Evolutionary conservation across 1,139 yeast genomes (phyloP), one percentile per base, ranked within the genome.

Genomic region (Yamadazyma mexicana): DNA sequence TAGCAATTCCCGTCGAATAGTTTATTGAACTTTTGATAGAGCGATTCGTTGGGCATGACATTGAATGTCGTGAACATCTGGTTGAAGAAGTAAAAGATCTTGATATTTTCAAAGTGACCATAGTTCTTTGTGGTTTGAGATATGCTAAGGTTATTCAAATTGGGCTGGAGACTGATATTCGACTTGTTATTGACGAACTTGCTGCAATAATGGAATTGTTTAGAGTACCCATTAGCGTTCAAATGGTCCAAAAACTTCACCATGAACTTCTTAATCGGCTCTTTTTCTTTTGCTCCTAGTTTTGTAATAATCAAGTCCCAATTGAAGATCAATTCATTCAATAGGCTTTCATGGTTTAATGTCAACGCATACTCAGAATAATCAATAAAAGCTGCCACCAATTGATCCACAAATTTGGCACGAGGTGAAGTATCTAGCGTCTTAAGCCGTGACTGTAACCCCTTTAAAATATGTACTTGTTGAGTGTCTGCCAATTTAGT

Each of bases 51-150:
- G 29, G 48, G 39, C 10, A 47, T 47, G 28, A 61, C 50, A 17
- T 46, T 46, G 63, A 65, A 66, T 5, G 44, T 49, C 37, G 47
- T 54, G 52, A 67, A 62, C 17, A 54, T 47, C 9, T 49, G 39
- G 40, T 59, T 53, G 36, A 66, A 51, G 67, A 68, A 67, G 31
- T 61, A 51, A 36, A 57, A 62, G 34, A 58, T 60, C 47, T 64
- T 66, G 40, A 63, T 31, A 16, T 26, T 37, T 37, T 50, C 52
- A 27, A 43, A 46, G 28, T 44, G 34, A 12, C 38, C 27, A 34
- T 31, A 49, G 29, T 48, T 46, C 24, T 50, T 48, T 10, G 47
- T 44, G 22, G 46, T 48, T 14, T 28, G 17, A 33, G 47, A 44
- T 17, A 48, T 35, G 3, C 38, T 37, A 12, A 49, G 37, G 18